Evolutionary conservation across 345 rosid genomes (phyloP).

Genomic region (Punica granatum): DNA sequence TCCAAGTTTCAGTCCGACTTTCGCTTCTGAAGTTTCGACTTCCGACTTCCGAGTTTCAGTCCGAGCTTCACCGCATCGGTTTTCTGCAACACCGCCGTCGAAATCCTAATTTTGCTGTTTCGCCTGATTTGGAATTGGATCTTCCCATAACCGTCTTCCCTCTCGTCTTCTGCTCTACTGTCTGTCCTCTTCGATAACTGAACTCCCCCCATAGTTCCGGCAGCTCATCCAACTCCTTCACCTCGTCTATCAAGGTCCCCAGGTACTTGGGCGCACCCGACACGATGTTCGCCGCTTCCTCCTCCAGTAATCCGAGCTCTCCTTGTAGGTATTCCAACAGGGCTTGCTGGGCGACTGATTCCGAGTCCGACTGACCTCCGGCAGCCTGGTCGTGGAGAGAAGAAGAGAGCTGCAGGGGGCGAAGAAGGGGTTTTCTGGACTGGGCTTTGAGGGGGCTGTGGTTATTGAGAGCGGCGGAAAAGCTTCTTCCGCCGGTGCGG

Average conservation of each 20-base stretch:
- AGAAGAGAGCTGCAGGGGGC: not conserved
- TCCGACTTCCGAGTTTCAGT: too few species aligned
- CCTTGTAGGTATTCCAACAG: slow-evolving; percentile 37
- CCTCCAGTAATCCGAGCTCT: slow-evolving; percentile 38
- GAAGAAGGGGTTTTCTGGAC: not conserved
- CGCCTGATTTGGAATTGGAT: too few species aligned
- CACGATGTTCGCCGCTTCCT: slow-evolving; percentile 43
- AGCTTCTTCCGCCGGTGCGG: not conserved
- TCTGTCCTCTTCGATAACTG: slow-evolving; percentile 28
- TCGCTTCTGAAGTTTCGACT: too few species aligned
- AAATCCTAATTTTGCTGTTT: too few species aligned
- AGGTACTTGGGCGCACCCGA: slow-evolving; percentile 44
- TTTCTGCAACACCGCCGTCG: too few species aligned
- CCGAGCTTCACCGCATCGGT: too few species aligned
- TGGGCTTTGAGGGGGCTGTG: not conserved
- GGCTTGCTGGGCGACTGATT: slow-evolving; percentile 33
- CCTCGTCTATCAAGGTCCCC: slow-evolving; percentile 46
- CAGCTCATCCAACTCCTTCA: slow-evolving; percentile 63
- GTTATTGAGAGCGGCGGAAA: not conserved
- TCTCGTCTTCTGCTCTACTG: too few species aligned
- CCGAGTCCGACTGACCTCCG: not conserved
- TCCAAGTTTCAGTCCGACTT: too few species aligned
- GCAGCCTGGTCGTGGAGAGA: not conserved
- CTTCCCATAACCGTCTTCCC: too few species aligned
- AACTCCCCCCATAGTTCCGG: slow-evolving; percentile 29